Evolutionary conservation across 257 asterid species (phyloP), one percentile per base, ranked within the genome.

Genomic region (Gentiana dahurica): DNA sequence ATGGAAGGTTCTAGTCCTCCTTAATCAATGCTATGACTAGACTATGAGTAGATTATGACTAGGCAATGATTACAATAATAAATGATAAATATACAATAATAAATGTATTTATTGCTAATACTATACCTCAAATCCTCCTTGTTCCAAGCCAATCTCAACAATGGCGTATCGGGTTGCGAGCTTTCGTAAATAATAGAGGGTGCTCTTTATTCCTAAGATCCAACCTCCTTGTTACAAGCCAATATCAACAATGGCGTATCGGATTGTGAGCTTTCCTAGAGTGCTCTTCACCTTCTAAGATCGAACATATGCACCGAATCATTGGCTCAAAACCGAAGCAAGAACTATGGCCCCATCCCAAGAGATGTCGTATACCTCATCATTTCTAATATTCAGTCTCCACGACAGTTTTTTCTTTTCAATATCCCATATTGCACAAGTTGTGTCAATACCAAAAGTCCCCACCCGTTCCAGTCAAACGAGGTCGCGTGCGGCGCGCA

Each of bases 281-380:
- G 24, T 24, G 24, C 24, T 24, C 24, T 24, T 24, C 24, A 24
- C 24, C 24, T 24, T 24, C 24, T 24, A 24, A 24, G 24, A 24
- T 24, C 24, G 49, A 91, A 91, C 34, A 91, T 75, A 61, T 96
- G 62, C 0, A 87, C 95, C 0, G 95, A 87, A 0, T 92, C 96
- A 71, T 91, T 96, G 0, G 95, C 95, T 0, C 24, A 94, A 87
- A 45, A 83, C 96, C 0, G 95, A 87, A 0, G 94, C 95, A 8
- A 91, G 85, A 51, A 91, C 81, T 5, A 92, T 92, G 3, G 90
- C 89, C 45, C 85, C 94, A 0, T 95, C 98, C 96, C 96, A 87
- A 32, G 95, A 94, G n/a, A 91, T 87, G 34, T 91, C 98, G 48
- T 81, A 81, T 4, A 91, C 96, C 74, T 91, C 98, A 71, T 87